A percentile compares a stretch with the other conserved stretches of the same genome.
Evolutionary conservation across 2,329 filamentous ascomycete genomes (phyloP).

Genomic region (Colletotrichum cereale): DNA sequence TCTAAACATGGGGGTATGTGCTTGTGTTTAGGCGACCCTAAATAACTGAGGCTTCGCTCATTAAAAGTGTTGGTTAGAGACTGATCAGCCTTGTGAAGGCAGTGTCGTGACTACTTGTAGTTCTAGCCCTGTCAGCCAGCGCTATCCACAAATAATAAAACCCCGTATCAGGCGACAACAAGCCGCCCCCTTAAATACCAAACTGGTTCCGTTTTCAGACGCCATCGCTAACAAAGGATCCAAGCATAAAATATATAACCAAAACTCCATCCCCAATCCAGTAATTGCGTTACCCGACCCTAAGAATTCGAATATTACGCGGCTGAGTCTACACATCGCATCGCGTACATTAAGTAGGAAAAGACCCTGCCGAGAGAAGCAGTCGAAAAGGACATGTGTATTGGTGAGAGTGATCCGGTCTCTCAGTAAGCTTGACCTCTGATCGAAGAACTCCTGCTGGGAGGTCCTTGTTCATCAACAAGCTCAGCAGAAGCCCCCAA

Average conservation of each 20-base stretch:
- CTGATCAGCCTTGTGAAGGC: slow-evolving; percentile 1
- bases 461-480: slow-evolving; percentile 55
- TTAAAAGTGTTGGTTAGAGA: slow-evolving; percentile 12
- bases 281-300: slow-evolving; percentile 3
- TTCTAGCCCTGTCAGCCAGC: background rate
- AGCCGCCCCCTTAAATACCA: slow-evolving; percentile 26
- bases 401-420: background rate
- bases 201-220: slow-evolving; percentile 34
- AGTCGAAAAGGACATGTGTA: background rate
- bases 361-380: background rate
- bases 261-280: slow-evolving; percentile 25
- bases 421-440: slow-evolving; percentile 25
- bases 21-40: background rate
- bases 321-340: slow-evolving; percentile 27
- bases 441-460: slow-evolving; percentile 34
- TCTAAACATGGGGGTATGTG: too few relatives aligned
- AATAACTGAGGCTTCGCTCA: background rate
- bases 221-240: slow-evolving; percentile 37
- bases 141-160: background rate
- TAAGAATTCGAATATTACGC: background rate
- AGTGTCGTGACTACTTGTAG: slow-evolving; percentile 26
- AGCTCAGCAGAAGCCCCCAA: slow-evolving; percentile 69
- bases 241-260: slow-evolving; percentile 13
- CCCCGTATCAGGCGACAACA: background rate
- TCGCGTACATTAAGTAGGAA: slow-evolving; percentile 20